phyloP scores from a whole-genome alignment of 495 filamentous ascomycete genomes.

The Lophiotrema nucula region DNA sequence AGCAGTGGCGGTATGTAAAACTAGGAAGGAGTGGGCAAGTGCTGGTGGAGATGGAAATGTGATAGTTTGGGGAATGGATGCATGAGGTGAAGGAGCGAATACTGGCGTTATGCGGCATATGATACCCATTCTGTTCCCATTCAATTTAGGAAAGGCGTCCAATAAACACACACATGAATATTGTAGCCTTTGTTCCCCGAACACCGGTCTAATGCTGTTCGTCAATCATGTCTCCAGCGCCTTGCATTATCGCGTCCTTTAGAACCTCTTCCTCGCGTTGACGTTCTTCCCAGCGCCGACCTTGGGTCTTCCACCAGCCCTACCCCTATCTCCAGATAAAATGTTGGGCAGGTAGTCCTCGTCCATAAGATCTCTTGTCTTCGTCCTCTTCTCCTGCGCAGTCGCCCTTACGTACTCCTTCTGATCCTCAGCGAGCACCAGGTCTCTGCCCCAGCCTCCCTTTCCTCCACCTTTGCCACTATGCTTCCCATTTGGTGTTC shows the following conservation, averaged over 20 bases:
- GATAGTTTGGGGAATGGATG: constrained; percentile 34
- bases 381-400: constrained; percentile 60
- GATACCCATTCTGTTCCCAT: constrained; percentile 22
- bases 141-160: too few relatives aligned
- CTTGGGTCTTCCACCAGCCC: constrained; percentile 62
- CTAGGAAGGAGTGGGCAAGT: constrained; percentile 63
- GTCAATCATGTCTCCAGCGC: not conserved
- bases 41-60: constrained; percentile 56
- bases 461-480: constrained; percentile 69
- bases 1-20: constrained; percentile 64
- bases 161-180: not conserved
- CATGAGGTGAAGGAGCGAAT: constrained; percentile 3
- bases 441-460: constrained; percentile 74
- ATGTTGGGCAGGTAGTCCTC: constrained; percentile 82
- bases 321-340: constrained; percentile 71
- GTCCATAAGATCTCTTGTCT: constrained; percentile 86
- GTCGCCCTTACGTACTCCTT: constrained; percentile 78
- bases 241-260: too few relatives aligned
- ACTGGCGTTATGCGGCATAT: not conserved
- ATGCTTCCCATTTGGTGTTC: constrained; percentile 69
- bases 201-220: constrained; percentile 16
- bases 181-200: constrained; percentile 1
- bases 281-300: constrained; percentile 85
- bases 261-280: constrained; percentile 66
- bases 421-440: constrained; percentile 92